Evolutionary conservation across 164 flowering plant species (phyloP), one percentile per base, ranked within the genome.

Genomic region (Cinnamomum micranthum): DNA sequence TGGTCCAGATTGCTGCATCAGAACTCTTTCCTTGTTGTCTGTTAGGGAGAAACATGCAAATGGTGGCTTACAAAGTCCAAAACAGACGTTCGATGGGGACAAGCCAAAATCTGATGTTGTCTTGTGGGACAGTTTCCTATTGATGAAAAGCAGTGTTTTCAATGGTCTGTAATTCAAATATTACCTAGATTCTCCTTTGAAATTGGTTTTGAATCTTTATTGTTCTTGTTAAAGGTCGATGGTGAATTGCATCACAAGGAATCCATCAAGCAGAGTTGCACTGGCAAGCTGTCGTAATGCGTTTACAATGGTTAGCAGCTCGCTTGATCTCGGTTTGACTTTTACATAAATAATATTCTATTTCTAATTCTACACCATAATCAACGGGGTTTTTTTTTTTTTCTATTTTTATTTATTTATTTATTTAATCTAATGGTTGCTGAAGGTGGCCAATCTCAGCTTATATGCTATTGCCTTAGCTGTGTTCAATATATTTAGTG

Each of bases 231-330:
- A 85, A 78, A 95, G 99, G 99, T 85, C 97, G 41, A 95, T 95
- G 99, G 90, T 95, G 75, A 95, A 88, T 78, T 93, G 97, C 84
- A 91, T 95, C 80, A 88, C 99, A 6, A 79, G 87, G 78, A 90
- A 95, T 80, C 82, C 94, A 71, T 87, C 97, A 73, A 90, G 96
- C 87, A 89, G 99, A 83, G 96, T 91, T 58, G 96, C 83, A 25
- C 83, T 93, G 47, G 83, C 93, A 58, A 95, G 99, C 85, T 92
- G 97, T 70, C 94, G 97, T 25, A 95, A 95, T 85, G 99, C 99
- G 50, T 93, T 92, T 83, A 89, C 97, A 47, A 95, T 93, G 99
- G 98, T 93, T 28, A 81, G 85, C 65, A 14, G 60, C 60, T 55
- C 3, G 6, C 20, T 20, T 14, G n/a, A 12, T 55, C n/a, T 55